Base-by-base conservation (phyloP, 352 stramenopile genomes). In the Phytophthora meadii region DNA sequence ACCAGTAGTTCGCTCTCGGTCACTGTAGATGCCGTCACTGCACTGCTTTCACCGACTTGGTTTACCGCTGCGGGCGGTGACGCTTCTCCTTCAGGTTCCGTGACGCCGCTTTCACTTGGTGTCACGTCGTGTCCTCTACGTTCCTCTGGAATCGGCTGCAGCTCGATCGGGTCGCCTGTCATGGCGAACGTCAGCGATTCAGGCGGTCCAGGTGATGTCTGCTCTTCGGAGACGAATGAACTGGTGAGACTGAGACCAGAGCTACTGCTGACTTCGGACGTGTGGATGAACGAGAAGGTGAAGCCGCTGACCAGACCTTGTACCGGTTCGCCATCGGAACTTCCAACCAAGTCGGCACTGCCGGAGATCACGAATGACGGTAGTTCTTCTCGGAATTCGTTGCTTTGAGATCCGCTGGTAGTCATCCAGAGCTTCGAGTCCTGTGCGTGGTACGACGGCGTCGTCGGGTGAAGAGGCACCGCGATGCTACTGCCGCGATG, bases 281-380 rank as follows among this genome's bases (percentile, higher is more conserved):
- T 72, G 54, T 90, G 78, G 52, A 90, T 90, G 61, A 89, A 90
- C 34, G 82, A 90, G 65, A 90, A 90, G 9, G 79, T 84, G 54
- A 90, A 90, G 59, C 73, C 78, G 51, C 72, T 70, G 32, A 88
- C 74, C 56, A 90, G 73, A 30, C 73, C 79, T 19, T 77, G 71
- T 55, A 90, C 82, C 12, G 60, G 66, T 47, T 90, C 82, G 55
- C 80, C 81, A 63, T 87, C 79, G 9, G 81, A 79, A 58, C 75
- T 82, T n/a, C 74, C 58, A 28, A 82, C 70, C 32, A 81, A 40
- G 37, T 82, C 74, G 36, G 65, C 70, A 27, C 65, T 82, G 49
- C 72, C 72, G n/a, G 74, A 82, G 34, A 82, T 59, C 25, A 82
- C 74, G 17, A 85, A 85, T 4, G 74, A 82, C 51, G 77, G 77